Conservation (phyloP, 164 flowering plant species). For the Chimonanthus praecox region DNA sequence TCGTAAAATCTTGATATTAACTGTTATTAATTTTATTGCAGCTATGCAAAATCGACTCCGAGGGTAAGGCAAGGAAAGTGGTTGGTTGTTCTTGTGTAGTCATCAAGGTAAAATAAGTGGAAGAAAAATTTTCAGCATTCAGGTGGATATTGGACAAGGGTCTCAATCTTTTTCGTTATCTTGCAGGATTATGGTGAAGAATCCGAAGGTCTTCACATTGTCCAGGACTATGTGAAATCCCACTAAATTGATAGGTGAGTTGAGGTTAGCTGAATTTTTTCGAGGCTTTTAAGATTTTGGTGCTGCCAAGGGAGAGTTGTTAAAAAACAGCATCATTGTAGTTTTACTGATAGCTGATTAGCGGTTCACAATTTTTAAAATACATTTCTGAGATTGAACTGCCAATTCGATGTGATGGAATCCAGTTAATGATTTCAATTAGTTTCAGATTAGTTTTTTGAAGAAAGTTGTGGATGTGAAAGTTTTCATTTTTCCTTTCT, state of each 20-base stretch:
- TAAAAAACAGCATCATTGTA: neutral
- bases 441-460: no score
- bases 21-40: slow-evolving; percentile 15
- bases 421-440: no score
- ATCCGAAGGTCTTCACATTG: slow-evolving; percentile 43
- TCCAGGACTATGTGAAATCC: slow-evolving; percentile 50
- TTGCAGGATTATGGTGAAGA: slow-evolving; percentile 62
- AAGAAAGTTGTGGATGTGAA: no score
- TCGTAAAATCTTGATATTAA: neutral
- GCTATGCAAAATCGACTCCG: slow-evolving; percentile 88
- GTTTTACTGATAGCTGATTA: neutral
- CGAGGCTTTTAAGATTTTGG: neutral
- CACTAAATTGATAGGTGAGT: slow-evolving; percentile 19
- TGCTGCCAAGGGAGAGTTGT: neutral
- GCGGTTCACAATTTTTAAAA: neutral
- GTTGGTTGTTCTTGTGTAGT: slow-evolving; percentile 77
- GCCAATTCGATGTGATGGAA: no score
- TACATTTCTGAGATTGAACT: no score
- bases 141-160: no score
- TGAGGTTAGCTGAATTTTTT: neutral
- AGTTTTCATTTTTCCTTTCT: no score
- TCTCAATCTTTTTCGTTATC: neutral
- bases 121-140: neutral
- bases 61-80: slow-evolving; percentile 84
- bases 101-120: slow-evolving; percentile 48